Evolutionary conservation across 441 rosid species (phyloP).

Genomic region (Populus hybrid): DNA sequence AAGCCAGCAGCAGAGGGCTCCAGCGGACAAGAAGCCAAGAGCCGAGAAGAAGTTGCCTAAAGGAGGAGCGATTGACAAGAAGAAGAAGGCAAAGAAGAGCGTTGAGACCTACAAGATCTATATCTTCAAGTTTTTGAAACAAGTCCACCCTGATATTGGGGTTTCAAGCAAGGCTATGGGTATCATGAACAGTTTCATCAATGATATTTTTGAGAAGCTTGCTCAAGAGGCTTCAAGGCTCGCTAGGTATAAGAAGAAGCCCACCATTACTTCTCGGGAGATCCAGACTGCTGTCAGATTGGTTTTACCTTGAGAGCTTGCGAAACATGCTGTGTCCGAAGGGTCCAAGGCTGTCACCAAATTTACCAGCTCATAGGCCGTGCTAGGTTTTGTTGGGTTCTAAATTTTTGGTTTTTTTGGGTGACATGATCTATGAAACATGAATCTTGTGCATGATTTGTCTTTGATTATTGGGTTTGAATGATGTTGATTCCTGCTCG

Average conservation of each 20-base stretch:
- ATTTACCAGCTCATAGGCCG: constrained; percentile 31
- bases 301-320: constrained; percentile 28
- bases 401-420: neutral
- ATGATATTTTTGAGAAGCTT: constrained; percentile 29
- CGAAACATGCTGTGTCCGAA: constrained; percentile 30
- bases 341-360: constrained; percentile 30
- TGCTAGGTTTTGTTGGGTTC: constrained; percentile 1
- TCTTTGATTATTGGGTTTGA: neutral
- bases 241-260: constrained; percentile 28
- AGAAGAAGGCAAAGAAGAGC: constrained; percentile 33
- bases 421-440: too few relatives aligned
- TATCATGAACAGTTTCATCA: constrained; percentile 30
- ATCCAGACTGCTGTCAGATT: constrained; percentile 28
- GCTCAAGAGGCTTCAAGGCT: constrained; percentile 25
- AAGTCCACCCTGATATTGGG: constrained; percentile 30
- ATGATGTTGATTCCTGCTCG: neutral
- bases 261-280: constrained; percentile 29
- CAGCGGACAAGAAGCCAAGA: constrained; percentile 30
- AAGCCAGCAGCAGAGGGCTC: constrained; percentile 20
- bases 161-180: constrained; percentile 33
- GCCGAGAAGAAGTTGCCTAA: constrained; percentile 30
- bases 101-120: constrained; percentile 28
- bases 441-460: neutral
- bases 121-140: constrained; percentile 29
- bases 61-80: constrained; percentile 24